Base-by-base conservation (phyloP, 768 basidiomycete species). In the Kwoniella pini region DNA sequence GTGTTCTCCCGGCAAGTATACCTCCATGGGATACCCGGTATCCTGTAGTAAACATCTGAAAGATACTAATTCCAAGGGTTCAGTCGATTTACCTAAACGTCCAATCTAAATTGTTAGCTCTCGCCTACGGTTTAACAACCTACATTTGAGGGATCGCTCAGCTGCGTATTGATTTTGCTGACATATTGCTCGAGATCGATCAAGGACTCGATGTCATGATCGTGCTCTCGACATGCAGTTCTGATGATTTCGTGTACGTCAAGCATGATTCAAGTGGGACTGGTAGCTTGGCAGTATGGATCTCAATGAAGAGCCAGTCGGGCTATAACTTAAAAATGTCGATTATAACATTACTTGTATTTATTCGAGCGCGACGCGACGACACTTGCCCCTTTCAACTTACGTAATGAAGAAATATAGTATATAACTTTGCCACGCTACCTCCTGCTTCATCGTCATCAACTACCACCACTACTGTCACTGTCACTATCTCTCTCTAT, bases 31-130 rank as follows among this genome's bases (percentile, higher is more conserved):
- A 48, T 75, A 78, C 0, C 77, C 75, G 1, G 75, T 77, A 53
- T 78, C 77, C 58, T 78, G 77, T 2, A 78, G 65, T 62, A 76
- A 61, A 54, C 75, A 76, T 45, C 63, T 19, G 67, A 77, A 78
- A 2, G 64, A 59, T 21, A 74, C 69, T 2, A 77, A 48, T 10
- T 69, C 65, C 22, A 78, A 48, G 2, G 66, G 69, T 12, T 33
- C 13, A 7, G 43, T 46, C 1, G 59, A 27, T 27, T 24, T 22
- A 12, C 24, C 21, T 3, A 48, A 43, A 11, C 13, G 39, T 22
- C 30, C 46, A 12, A 58, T 49, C 57, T 58, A 42, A 24, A 27
- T 13, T 13, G n/a, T 49, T 24, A 49, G 40, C 43, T 9, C 10
- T 10, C 13, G 11, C 13, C 24, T 11, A n/a, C 21, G 2, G 24